Evolutionary conservation across 2,329 filamentous ascomycete species (phyloP).

Genomic region (Exutisphaerella laricina): DNA sequence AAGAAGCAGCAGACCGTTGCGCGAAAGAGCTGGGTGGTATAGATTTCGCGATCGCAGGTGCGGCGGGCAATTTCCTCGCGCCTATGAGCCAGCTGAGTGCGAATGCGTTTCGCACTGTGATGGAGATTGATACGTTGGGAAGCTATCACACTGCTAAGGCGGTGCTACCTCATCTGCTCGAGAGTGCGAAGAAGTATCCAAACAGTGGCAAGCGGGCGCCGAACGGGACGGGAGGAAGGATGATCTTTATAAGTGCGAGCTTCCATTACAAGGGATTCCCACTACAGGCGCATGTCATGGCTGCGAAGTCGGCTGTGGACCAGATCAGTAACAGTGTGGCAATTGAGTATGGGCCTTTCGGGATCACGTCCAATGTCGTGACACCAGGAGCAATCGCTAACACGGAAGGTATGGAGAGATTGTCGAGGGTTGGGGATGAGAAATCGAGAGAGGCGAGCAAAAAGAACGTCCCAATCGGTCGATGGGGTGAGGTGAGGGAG

Average conservation of each 20-base stretch:
- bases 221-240: slow-evolving; percentile 63
- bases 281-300: slow-evolving; percentile 81
- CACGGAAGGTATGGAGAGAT: slow-evolving; percentile 60
- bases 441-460: slow-evolving; percentile 30
- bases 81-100: slow-evolving; percentile 73
- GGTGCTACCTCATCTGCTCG: slow-evolving; percentile 72
- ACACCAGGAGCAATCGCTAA: slow-evolving; percentile 78
- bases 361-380: slow-evolving; percentile 82
- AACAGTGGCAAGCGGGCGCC: slow-evolving; percentile 48
- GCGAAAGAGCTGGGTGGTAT: slow-evolving; percentile 78
- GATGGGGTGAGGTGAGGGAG: slow-evolving; percentile 75
- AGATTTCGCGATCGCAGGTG: slow-evolving; percentile 91
- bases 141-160: slow-evolving; percentile 95
- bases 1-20: slow-evolving; percentile 71
- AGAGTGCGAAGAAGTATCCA: slow-evolving; percentile 61
- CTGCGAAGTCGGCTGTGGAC: slow-evolving; percentile 88
- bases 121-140: slow-evolving; percentile 92
- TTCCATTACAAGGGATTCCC: slow-evolving; percentile 86
- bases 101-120: slow-evolving; percentile 92
- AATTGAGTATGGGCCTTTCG: slow-evolving; percentile 83
- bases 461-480: slow-evolving; percentile 60
- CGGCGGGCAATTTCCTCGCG: slow-evolving; percentile 91
- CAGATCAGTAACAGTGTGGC: slow-evolving; percentile 72
- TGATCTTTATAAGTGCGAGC: slow-evolving; percentile 84
- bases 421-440: slow-evolving; percentile 34